Base-by-base conservation (phyloP, 305 asterid species). In the Lippia alba region DNA sequence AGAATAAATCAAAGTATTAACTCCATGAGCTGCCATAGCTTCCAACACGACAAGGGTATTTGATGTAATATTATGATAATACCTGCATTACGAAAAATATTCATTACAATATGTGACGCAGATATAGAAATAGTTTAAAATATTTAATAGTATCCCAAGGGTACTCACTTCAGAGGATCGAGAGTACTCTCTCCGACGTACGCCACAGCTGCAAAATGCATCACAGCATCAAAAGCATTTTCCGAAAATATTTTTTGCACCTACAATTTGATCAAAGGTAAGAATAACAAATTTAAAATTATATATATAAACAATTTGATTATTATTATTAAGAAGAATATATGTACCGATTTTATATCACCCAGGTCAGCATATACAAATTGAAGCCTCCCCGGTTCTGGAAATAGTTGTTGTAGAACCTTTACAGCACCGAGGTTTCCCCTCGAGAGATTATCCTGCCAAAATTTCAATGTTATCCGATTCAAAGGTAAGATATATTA, bases 381-480 rank as follows among this genome's bases (percentile, higher is more conserved):
- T 2, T 51, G 56, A 51, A 51, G 30, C 6, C 56, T 51, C 32
- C 56, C 56, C 7, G 56, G 56, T 16, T 51, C 30, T 6, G 56
- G 56, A 15, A 51, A 51, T 51, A 51, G 30, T 51, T 51, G 56
- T 0, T 36, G 51, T 7, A n/a, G 24, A 17, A 57, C 18, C 32
- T 12, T 57, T n/a, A 57, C 3, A n/a, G 44, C 17, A 57, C 63
- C 33, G 18, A 61, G 12, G 12, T 51, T 51, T 51, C 56, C 56
- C 56, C 56, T 51, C 19, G 56, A 51, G 30, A 51, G 56, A 51
- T 51, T 51, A 51, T 51, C 56, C 56, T 51, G 30, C 17, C 56
- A 51, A 51, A 44, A 51, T 51, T 18, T 40, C 19, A 18, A 39
- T 61, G 16, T 9, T 16, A 40, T 34, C 18, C 6, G 18, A n/a